phyloP scores from a whole-genome alignment of 805 yeast genomes.

The Kregervanrija fluxuum region DNA sequence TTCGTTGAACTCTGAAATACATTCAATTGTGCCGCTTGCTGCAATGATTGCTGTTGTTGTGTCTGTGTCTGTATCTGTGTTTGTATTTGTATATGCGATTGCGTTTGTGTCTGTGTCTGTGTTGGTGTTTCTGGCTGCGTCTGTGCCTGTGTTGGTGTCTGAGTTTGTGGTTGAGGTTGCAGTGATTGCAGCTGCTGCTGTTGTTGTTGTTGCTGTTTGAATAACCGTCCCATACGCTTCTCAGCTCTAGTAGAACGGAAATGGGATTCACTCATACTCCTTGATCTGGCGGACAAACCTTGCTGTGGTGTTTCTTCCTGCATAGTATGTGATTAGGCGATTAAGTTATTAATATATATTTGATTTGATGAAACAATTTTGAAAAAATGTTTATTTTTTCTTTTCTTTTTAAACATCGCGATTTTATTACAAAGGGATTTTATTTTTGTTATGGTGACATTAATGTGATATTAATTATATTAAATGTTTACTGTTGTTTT shows the following conservation, averaged over 20 bases:
- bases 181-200: slow-evolving; percentile 2
- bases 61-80: too few species aligned
- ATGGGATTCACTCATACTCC: slow-evolving; percentile 26
- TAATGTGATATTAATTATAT: too few species aligned
- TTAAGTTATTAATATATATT: too few species aligned
- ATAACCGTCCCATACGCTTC: slow-evolving; percentile 28
- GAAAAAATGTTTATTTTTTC: too few species aligned
- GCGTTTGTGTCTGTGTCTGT: neutral
- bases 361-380: too few species aligned
- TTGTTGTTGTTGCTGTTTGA: slow-evolving; percentile 16
- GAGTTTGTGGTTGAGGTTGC: neutral
- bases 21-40: neutral
- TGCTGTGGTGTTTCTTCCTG: neutral
- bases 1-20: neutral
- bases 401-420: too few species aligned
- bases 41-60: slow-evolving; percentile 4
- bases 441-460: too few species aligned
- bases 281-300: slow-evolving; percentile 12
- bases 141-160: neutral
- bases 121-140: neutral
- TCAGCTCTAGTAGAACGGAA: slow-evolving; percentile 26
- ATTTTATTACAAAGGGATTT: too few species aligned
- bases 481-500: too few species aligned
- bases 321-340: too few species aligned
- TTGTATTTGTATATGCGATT: neutral